Evolutionary conservation across 73 alveolate species (phyloP).

Genomic region (Durusdinium trenchii): DNA sequence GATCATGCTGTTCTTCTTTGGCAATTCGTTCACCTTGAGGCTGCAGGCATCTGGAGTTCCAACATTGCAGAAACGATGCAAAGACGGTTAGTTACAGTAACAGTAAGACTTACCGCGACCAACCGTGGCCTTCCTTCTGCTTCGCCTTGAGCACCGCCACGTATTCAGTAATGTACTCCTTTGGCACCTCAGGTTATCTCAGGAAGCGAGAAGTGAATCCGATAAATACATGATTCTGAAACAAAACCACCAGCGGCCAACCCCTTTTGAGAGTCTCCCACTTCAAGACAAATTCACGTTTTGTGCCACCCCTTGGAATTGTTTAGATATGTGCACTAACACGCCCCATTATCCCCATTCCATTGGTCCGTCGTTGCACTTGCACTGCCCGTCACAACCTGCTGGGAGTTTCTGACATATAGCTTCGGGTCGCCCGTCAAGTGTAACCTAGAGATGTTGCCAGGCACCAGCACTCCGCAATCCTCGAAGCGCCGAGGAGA

Average conservation of each 20-base stretch:
- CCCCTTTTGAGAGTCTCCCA: too few species aligned
- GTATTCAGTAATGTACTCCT: constrained; percentile 79
- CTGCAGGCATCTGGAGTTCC: too few species aligned
- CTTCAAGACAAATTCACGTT: too few species aligned
- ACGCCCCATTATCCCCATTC: neutral
- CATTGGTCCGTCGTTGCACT: neutral
- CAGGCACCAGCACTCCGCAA: constrained; percentile 93
- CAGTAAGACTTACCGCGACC: too few species aligned
- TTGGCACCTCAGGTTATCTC: constrained; percentile 59
- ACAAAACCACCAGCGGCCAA: too few species aligned
- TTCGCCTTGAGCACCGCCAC: neutral
- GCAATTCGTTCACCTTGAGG: constrained; percentile 48
- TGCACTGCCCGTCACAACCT: neutral
- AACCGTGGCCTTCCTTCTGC: constrained; percentile 51
- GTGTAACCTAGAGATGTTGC: constrained; percentile 76
- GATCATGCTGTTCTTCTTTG: constrained; percentile 46
- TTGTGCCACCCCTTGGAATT: too few species aligned
- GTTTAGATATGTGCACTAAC: too few species aligned
- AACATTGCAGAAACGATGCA: neutral
- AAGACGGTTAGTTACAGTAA: neutral
- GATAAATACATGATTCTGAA: too few species aligned
- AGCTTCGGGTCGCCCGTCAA: constrained; percentile 85
- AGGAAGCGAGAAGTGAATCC: too few species aligned
- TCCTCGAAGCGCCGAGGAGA: constrained; percentile 45
- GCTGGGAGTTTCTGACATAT: constrained; percentile 1